Base-by-base conservation (phyloP, 225 moss, liverwort and hornwort genomes). In the Neckera pumila region DNA sequence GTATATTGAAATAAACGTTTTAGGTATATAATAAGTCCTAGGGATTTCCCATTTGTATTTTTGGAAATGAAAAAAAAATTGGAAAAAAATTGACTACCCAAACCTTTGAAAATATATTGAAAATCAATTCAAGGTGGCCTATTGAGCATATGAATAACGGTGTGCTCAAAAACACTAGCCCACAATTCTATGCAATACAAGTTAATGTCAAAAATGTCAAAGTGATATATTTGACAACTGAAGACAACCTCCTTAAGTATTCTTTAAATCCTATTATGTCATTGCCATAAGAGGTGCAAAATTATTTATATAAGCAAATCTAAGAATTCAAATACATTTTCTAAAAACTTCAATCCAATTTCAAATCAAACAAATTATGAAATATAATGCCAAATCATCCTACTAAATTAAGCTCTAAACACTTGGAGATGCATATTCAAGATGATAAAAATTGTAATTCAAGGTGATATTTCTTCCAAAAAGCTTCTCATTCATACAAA, bases 11-110 rank as follows among this genome's bases (percentile, higher is more conserved):
- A 69, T 69, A 38, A 69, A 4, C 23, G 7, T 23, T 13, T 23
- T 1, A 2, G 0, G 1, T 14, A 4, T 13, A 69, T 40, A 8
- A 71, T 71, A 15, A 42, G 5, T 26, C 9, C 8, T 40, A 3
- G 4, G 3, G 5, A 42, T 42, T 42, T 71, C 0, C 15, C 5
- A 40, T 71, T 71, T 71, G 15, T 2, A 40, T 14, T 71, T 40
- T 71, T 14, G 1, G 14, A 26, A 40, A 40, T 9, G 23, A 25
- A 70, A 23, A 54, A 17, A 17, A 17, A 17, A 8, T 64, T 34
- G 2, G 9, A 18, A 25, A 40, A 69, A 69, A 22, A 13, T 69
- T 13, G 38, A 40, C 13, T 3, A 25, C 25, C 2, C 21, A 3
- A 67, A 26, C 13, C 12, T 67, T 67, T n/a, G 11, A n/a, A 7